Conservation (phyloP, 345 rosid species). For the Brassica rapa region DNA sequence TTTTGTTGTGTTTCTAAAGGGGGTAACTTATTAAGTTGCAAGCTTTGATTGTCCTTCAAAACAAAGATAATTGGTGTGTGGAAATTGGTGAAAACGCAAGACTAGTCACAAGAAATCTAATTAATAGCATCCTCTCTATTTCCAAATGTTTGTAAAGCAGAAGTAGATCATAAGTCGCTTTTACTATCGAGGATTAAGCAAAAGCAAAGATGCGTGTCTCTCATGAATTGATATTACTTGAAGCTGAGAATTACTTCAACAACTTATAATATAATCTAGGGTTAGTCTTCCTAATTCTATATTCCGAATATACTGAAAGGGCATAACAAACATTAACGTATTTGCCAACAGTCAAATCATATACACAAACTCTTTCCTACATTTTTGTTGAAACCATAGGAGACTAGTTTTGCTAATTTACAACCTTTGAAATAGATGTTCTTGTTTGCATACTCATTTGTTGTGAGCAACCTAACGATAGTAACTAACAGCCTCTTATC, state of each 20-base stretch:
- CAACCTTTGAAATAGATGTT: background rate
- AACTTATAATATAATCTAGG: background rate
- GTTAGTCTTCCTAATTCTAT: background rate
- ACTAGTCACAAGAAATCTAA: background rate
- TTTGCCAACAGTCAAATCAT: background rate
- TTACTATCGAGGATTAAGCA: conserved; percentile 4
- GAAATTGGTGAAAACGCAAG: background rate
- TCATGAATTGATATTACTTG: conserved; percentile 8
- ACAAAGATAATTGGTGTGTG: background rate
- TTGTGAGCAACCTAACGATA: background rate
- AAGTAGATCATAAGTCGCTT: background rate
- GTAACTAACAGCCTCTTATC: background rate
- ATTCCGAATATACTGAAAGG: background rate
- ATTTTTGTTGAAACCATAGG: background rate
- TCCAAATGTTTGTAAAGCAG: background rate
- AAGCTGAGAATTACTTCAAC: background rate
- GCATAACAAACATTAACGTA: background rate
- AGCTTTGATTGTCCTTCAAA: background rate
- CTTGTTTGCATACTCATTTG: background rate
- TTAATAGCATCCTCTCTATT: background rate
- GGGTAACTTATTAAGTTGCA: background rate
- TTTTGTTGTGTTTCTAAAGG: too few relatives aligned
- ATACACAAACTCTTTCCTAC: background rate
- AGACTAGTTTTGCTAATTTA: background rate
- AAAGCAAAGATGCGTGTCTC: background rate